phyloP scores from a whole-genome alignment of 169 alveolate species.

The Cryptosporidium parvum region DNA sequence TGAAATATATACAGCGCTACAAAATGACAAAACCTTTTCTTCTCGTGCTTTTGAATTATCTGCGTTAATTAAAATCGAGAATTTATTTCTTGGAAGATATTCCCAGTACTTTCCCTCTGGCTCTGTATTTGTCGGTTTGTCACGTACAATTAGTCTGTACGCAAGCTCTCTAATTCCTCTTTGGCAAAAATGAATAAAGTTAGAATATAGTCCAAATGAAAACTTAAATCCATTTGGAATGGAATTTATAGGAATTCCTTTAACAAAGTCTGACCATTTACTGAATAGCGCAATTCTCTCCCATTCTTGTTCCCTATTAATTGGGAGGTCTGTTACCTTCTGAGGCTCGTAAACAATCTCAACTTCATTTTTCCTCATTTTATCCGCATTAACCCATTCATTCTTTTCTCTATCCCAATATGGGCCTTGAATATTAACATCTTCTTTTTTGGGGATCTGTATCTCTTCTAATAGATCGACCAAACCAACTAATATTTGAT shows the following conservation, averaged over 20 bases:
- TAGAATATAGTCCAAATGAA: conserved; percentile 62
- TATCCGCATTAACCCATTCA: conserved; percentile 58
- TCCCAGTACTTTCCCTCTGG: conserved; percentile 71
- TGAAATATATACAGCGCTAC: conserved; percentile 52
- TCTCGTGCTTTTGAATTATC: conserved; percentile 65
- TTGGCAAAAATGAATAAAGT: conserved; percentile 50
- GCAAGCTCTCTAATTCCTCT: conserved; percentile 68
- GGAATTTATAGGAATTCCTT: conserved; percentile 33
- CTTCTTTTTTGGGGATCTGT: conserved; percentile 45
- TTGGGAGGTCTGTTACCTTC: conserved; percentile 52
- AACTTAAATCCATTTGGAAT: conserved; percentile 55
- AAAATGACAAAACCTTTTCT: conserved; percentile 56
- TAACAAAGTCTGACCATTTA: conserved; percentile 67
- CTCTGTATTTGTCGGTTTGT: conserved; percentile 39
- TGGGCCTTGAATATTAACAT: conserved; percentile 23
- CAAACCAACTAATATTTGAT: conserved; percentile 3
- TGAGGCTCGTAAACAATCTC: conserved; percentile 42
- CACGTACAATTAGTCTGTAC: conserved; percentile 51
- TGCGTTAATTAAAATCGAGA: conserved; percentile 43
- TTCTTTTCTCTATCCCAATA: conserved; percentile 58
- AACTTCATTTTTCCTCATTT: conserved; percentile 37
- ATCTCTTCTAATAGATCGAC: conserved; percentile 28
- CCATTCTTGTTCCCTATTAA: conserved; percentile 58
- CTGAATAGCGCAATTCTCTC: conserved; percentile 67
- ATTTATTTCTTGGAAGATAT: conserved; percentile 43